These are phyloP conservation scores for Cystobasidium ongulense DNA, from an alignment of 768 basidiomycete genomes.

Conservation along the genomic window DNA sequence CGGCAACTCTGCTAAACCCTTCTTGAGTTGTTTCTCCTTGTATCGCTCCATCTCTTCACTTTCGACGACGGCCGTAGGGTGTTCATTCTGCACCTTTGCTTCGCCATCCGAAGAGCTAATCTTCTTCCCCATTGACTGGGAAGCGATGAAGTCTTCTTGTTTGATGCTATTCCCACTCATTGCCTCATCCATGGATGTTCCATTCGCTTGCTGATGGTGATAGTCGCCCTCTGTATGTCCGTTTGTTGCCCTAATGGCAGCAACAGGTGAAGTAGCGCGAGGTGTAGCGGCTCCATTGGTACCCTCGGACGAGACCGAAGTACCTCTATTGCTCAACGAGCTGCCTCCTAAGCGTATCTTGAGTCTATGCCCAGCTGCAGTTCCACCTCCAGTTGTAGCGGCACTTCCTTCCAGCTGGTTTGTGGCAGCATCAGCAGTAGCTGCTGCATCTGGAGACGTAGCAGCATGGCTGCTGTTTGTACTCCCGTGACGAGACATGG, in stretches of 20 bases:
- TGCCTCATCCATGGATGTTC: neutral
- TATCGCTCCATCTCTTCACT: neutral
- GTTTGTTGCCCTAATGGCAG: neutral
- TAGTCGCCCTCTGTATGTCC: neutral
- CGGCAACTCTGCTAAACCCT: conserved; percentile 1
- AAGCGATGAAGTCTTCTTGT: neutral
- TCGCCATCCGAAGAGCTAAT: neutral
- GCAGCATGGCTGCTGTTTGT: neutral
- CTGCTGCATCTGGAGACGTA: neutral
- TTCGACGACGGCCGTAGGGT: neutral
- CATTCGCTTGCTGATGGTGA: neutral
- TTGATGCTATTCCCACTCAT: neutral
- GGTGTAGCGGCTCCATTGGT: neutral
- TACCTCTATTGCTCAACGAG: neutral
- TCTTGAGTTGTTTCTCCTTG: neutral
- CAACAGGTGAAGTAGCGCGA: neutral
- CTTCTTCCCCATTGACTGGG: neutral
- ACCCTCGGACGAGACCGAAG: neutral
- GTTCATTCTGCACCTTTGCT: neutral
- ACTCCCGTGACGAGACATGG: neutral
- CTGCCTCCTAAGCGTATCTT: neutral
- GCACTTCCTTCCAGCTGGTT: neutral
- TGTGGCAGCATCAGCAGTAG: too few relatives aligned
- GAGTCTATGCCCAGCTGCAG: neutral
- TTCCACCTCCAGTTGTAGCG: neutral